A percentile compares a stretch with the other conserved stretches of the same genome.
Evolutionary conservation across 768 basidiomycete species (phyloP).

Genomic region (Candolleomyces eurysporus): DNA sequence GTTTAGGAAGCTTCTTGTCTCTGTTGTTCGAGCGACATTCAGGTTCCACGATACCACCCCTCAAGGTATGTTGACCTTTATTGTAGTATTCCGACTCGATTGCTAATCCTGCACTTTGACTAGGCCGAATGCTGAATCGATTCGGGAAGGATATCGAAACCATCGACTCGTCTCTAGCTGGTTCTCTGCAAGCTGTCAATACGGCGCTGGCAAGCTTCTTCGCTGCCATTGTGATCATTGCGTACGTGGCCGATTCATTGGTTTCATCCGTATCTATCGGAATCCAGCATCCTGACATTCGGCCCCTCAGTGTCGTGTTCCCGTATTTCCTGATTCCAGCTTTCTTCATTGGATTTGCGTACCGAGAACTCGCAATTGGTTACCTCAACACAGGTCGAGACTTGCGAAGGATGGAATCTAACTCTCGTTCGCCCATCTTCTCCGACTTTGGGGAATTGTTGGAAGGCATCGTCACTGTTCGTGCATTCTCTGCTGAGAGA

Average conservation of each 20-base stretch:
- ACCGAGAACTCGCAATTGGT: conserved; percentile 66
- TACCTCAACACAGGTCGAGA: conserved; percentile 82
- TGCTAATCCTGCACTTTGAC: not conserved
- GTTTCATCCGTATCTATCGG: not conserved
- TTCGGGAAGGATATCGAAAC: conserved; percentile 89
- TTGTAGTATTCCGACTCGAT: not conserved
- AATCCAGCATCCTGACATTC: conserved; percentile 6
- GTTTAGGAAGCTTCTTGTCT: conserved; percentile 51
- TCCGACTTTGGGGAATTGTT: conserved; percentile 80
- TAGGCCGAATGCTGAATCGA: conserved; percentile 83
- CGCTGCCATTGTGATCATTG: conserved; percentile 69
- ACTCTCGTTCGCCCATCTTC: conserved; percentile 80
- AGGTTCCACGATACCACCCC: conserved; percentile 84
- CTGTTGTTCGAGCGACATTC: conserved; percentile 80
- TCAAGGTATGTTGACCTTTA: conserved; percentile 43
- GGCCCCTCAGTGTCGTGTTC: conserved; percentile 56
- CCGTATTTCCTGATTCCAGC: conserved; percentile 84
- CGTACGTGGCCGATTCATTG: conserved; percentile 38
- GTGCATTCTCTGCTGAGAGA: conserved; percentile 83
- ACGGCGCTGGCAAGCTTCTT: conserved; percentile 75
- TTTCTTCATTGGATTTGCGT: conserved; percentile 66
- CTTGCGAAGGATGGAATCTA: conserved; percentile 87
- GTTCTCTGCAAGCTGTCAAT: conserved; percentile 73
- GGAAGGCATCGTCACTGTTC: conserved; percentile 89
- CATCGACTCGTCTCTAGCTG: conserved; percentile 70